Percentiles rank a stretch among this genome's conserved stretches.
Conservation (phyloP, 352 stramenopile species). For the Phytophthora vignae region DNA sequence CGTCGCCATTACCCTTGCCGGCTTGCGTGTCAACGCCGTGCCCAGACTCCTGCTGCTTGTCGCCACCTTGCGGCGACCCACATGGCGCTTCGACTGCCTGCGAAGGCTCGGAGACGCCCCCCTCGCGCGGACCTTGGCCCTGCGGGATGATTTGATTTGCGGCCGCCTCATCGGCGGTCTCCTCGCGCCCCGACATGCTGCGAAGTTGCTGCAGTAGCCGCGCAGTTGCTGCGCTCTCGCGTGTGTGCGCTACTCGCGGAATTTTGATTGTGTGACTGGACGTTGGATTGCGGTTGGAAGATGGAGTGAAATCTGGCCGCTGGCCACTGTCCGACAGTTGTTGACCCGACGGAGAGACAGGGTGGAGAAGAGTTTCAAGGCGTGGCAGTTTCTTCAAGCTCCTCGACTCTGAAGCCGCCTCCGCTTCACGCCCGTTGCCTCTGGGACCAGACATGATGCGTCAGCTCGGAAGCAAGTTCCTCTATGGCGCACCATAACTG, state of each 20-base stretch:
- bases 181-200: neutral
- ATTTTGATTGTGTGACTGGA: neutral
- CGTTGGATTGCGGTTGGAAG: neutral
- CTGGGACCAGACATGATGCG: neutral
- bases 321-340: neutral
- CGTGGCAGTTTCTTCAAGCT: neutral
- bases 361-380: neutral
- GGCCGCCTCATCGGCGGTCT: neutral
- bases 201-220: neutral
- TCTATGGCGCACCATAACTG: too few species aligned
- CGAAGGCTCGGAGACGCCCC: neutral
- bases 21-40: neutral
- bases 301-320: neutral
- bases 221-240: neutral
- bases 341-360: neutral
- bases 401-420: neutral
- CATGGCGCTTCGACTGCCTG: too few species aligned
- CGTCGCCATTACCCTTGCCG: neutral
- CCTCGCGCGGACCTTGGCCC: neutral
- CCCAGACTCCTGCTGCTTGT: neutral
- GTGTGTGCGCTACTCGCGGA: neutral
- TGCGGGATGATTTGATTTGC: neutral
- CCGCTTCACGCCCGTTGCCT: neutral
- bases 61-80: neutral
- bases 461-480: too few species aligned